Evolutionary conservation across 2,329 filamentous ascomycete genomes (phyloP).

Genomic region (Paradendryphiella salina): DNA sequence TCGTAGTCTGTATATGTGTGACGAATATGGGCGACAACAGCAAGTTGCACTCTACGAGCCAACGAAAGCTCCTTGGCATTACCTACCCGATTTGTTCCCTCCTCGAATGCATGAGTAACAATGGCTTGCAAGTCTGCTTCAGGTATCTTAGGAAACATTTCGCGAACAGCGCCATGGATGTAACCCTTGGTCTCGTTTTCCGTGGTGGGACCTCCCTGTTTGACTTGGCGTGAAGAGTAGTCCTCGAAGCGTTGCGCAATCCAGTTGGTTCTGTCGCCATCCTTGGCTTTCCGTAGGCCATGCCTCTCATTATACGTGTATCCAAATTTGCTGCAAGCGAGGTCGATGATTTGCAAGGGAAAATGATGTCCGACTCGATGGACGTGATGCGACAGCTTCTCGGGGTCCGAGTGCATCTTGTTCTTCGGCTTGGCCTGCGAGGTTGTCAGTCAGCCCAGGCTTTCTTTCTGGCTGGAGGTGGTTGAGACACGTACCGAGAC

Average conservation of each 20-base stretch:
- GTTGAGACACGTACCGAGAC: slow-evolving; percentile 59
- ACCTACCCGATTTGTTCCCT: slow-evolving; percentile 62
- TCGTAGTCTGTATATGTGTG: slow-evolving; percentile 67
- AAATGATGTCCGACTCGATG: slow-evolving; percentile 67
- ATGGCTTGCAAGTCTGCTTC: slow-evolving; percentile 61
- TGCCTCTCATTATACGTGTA: slow-evolving; percentile 30
- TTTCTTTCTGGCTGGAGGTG: not conserved
- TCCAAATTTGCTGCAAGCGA: slow-evolving; percentile 58
- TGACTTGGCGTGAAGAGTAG: slow-evolving; percentile 33
- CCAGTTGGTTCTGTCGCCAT: slow-evolving; percentile 29
- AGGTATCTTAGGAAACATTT: slow-evolving; percentile 66
- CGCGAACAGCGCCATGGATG: slow-evolving; percentile 61
- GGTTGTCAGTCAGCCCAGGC: slow-evolving; percentile 12
- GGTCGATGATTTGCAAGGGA: slow-evolving; percentile 60
- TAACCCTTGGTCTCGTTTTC: slow-evolving; percentile 57
- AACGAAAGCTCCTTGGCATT: slow-evolving; percentile 59
- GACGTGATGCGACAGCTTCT: slow-evolving; percentile 62
- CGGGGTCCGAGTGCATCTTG: slow-evolving; percentile 54
- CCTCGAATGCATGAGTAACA: slow-evolving; percentile 63
- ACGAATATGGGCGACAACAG: slow-evolving; percentile 64
- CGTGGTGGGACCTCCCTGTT: slow-evolving; percentile 31
- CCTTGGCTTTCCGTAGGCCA: slow-evolving; percentile 29
- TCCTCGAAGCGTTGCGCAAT: slow-evolving; percentile 45
- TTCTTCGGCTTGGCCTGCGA: slow-evolving; percentile 50
- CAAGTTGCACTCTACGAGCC: slow-evolving; percentile 62